phyloP scores from a whole-genome alignment of 2,329 filamentous ascomycete genomes.

The Colletotrichum gloeosporioides region DNA sequence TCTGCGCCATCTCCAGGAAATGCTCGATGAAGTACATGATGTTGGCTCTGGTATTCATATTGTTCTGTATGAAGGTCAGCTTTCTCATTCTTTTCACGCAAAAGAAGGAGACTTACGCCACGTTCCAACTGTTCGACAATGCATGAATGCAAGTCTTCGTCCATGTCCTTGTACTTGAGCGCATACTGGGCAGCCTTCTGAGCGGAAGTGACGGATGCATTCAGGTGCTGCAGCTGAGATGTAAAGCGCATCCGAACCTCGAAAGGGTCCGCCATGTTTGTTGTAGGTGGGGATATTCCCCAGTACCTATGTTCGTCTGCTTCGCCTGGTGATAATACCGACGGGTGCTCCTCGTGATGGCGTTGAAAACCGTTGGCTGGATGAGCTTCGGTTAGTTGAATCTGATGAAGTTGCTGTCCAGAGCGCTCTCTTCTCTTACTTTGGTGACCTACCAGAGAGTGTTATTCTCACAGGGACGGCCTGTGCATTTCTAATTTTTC shows the following conservation, averaged over 20 bases:
- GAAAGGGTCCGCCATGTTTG: constrained; percentile 79
- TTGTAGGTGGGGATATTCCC: neutral
- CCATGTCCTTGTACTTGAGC: constrained; percentile 90
- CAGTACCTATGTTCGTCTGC: neutral
- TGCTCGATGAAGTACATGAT: constrained; percentile 99
- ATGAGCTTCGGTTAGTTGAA: neutral
- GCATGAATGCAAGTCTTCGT: constrained; percentile 96
- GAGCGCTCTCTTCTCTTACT: neutral
- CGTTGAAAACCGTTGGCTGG: neutral
- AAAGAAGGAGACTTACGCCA: constrained; percentile 57
- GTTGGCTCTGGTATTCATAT: constrained; percentile 96
- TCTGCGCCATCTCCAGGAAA: constrained; percentile 84
- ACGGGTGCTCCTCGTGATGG: neutral
- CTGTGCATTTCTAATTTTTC: neutral
- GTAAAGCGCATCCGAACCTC: constrained; percentile 99
- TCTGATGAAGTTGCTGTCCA: neutral
- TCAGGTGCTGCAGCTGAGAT: constrained; percentile 85
- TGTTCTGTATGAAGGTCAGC: constrained; percentile 61
- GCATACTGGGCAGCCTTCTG: constrained; percentile 96
- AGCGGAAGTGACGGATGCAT: constrained; percentile 85
- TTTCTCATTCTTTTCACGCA: neutral
- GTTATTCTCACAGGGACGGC: constrained; percentile 4
- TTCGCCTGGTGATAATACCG: neutral
- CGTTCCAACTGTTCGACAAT: constrained; percentile 94
- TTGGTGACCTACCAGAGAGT: neutral